phyloP scores from a whole-genome alignment of 2,329 filamentous ascomycete genomes.

The Cladophialophora psammophila region DNA sequence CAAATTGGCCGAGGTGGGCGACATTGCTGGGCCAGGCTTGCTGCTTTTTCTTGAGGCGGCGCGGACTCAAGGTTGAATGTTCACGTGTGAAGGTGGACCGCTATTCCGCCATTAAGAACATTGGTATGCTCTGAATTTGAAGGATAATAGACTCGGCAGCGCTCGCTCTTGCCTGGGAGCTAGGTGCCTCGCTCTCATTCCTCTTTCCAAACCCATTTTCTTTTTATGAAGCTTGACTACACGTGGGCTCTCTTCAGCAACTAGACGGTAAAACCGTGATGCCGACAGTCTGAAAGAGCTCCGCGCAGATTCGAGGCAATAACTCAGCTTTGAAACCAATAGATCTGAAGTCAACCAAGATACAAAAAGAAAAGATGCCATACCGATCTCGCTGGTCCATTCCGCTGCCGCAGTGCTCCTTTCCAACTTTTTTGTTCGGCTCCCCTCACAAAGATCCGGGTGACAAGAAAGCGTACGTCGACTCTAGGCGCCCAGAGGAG shows the following conservation, averaged over 20 bases:
- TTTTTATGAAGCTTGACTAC: background rate
- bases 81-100: background rate
- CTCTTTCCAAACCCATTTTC: background rate
- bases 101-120: background rate
- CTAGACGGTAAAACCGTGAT: background rate
- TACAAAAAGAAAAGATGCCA: conserved; percentile 47
- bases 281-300: background rate
- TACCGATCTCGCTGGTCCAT: conserved; percentile 53
- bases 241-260: background rate
- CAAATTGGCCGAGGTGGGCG: no score
- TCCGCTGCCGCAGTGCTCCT: conserved; percentile 50
- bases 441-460: conserved; percentile 40
- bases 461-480: conserved; percentile 55
- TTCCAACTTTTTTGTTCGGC: conserved; percentile 54
- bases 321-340: background rate
- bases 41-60: background rate
- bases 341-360: background rate
- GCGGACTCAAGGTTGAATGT: background rate
- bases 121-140: background rate
- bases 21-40: no score
- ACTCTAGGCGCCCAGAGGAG: conserved; percentile 63
- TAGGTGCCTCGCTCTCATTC: background rate
- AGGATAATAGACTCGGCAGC: background rate
- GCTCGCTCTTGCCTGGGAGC: background rate
- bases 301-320: background rate